These are phyloP conservation scores for Fusarium algeriense DNA, from an alignment of 2,329 filamentous ascomycete genomes.

Conservation along the genomic window DNA sequence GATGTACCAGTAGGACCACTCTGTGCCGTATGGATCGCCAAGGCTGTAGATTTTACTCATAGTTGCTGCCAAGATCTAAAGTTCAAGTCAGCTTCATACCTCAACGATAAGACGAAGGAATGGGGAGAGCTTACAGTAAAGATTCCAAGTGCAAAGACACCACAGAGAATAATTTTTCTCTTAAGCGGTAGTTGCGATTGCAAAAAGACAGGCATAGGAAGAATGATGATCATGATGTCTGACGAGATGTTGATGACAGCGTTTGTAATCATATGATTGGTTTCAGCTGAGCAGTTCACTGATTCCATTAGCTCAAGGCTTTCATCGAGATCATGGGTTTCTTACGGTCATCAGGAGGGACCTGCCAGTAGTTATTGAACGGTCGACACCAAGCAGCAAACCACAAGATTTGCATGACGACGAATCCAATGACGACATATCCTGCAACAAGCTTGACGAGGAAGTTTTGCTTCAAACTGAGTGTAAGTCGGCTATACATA, in stretches of 20 bases:
- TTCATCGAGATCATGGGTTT: rapidly evolving
- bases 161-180: slow-evolving; percentile 64
- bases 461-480: slow-evolving; percentile 58
- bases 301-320: rapidly evolving
- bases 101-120: rapidly evolving
- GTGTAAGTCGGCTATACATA: slow-evolving; percentile 62
- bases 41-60: slow-evolving; percentile 59
- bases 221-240: slow-evolving; percentile 67
- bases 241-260: slow-evolving; percentile 69
- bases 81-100: not conserved
- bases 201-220: slow-evolving; percentile 66
- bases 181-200: slow-evolving; percentile 61
- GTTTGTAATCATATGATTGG: slow-evolving; percentile 68
- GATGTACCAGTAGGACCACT: slow-evolving; percentile 61
- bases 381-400: slow-evolving; percentile 65
- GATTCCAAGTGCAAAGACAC: slow-evolving; percentile 58
- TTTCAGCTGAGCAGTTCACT: slow-evolving; percentile 62
- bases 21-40: slow-evolving; percentile 52
- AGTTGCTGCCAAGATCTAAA: slow-evolving; percentile 41
- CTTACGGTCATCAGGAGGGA: slow-evolving; percentile 61
- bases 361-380: slow-evolving; percentile 61
- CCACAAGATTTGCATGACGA: slow-evolving; percentile 64
- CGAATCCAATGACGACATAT: slow-evolving; percentile 58
- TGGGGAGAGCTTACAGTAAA: slow-evolving; percentile 54
- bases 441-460: slow-evolving; percentile 59